These are phyloP conservation scores for Botrytis fabae DNA, from an alignment of 2,329 filamentous ascomycete species.

Conservation along the genomic window DNA sequence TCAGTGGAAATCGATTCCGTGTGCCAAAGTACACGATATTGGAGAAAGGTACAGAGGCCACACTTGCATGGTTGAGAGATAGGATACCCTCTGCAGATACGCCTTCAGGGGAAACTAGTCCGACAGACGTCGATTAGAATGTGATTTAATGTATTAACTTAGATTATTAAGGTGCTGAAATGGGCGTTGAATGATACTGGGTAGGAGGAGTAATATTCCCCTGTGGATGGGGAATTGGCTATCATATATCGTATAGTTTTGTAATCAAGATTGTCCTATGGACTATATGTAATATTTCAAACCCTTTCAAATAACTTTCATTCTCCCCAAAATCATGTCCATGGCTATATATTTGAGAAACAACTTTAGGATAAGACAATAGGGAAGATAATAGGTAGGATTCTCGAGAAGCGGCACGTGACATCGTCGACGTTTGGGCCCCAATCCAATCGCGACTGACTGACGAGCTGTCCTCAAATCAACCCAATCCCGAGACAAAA, in stretches of 20 bases:
- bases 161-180: neutral
- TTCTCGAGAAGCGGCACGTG: constrained; percentile 8
- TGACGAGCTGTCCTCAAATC: constrained; percentile 28
- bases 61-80: constrained; percentile 77
- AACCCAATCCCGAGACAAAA: constrained; percentile 3
- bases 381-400: neutral
- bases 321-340: neutral
- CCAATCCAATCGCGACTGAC: constrained; percentile 7
- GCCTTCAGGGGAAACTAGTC: constrained; percentile 45
- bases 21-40: constrained; percentile 83
- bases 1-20: constrained; percentile 82
- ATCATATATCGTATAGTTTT: constrained; percentile 17
- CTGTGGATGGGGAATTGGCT: neutral
- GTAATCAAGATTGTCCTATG: constrained; percentile 26
- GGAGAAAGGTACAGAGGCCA: constrained; percentile 83
- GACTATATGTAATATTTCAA: constrained; percentile 12
- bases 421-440: neutral
- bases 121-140: constrained; percentile 28
- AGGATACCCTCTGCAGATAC: constrained; percentile 66
- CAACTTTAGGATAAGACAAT: neutral
- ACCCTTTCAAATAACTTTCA: neutral
- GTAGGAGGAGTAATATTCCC: constrained; percentile 14
- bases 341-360: neutral
- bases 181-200: constrained; percentile 18
- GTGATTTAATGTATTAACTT: neutral